Conservation (phyloP, 306 rosid species). For the Dryas alaskensis region DNA sequence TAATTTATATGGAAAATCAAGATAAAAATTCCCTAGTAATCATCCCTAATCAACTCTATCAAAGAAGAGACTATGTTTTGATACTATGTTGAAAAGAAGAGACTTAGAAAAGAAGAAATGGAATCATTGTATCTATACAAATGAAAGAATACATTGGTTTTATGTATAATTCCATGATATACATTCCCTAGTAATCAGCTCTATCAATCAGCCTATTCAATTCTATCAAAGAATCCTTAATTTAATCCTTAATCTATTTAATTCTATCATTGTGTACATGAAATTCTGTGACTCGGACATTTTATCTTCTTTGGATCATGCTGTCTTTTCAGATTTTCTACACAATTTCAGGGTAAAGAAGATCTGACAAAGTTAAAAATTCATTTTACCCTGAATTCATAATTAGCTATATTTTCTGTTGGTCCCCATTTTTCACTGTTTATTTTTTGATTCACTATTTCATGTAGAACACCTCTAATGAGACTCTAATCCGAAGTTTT, state of each 20-base stretch:
- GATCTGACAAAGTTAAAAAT: not conserved
- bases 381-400: not conserved
- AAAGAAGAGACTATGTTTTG: not conserved
- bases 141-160: not conserved
- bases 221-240: no score
- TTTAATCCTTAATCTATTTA: no score
- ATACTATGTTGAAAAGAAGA: not conserved
- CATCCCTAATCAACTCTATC: no score
- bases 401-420: not conserved
- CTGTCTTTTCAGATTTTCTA: not conserved
- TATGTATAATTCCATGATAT: no score
- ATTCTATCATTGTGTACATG: no score
- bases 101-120: not conserved
- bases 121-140: not conserved
- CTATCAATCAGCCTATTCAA: no score
- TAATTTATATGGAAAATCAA: no score
- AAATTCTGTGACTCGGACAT: no score
- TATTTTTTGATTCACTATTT: not conserved
- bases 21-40: no score
- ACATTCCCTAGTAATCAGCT: not conserved
- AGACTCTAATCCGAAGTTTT: constrained; percentile 66
- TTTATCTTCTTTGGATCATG: not conserved
- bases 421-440: not conserved
- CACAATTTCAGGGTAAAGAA: not conserved
- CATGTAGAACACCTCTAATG: constrained; percentile 56